Conservation (phyloP, 1,284 basidiomycete genomes). For the Fistulina hepatica region DNA sequence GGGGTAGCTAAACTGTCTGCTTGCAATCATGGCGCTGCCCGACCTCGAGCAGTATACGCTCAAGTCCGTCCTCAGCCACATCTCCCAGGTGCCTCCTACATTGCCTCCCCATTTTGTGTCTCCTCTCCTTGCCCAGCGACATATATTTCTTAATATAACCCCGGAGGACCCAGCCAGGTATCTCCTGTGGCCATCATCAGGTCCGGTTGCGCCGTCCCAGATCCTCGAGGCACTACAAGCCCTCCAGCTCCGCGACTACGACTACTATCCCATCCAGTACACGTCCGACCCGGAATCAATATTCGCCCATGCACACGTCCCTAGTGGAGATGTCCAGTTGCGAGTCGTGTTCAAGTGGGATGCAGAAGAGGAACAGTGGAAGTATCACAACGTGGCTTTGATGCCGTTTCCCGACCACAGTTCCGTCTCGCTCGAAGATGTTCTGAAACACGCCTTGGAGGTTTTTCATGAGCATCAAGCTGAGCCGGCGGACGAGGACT, state of each 20-base stretch:
- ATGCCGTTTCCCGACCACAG: slow-evolving; percentile 63
- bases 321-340: slow-evolving; percentile 27
- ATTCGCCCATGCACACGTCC: slow-evolving; percentile 52
- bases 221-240: slow-evolving; percentile 37
- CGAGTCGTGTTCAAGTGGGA: slow-evolving; percentile 64
- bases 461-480: slow-evolving; percentile 22
- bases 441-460: slow-evolving; percentile 15
- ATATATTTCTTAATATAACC: slow-evolving; percentile 49
- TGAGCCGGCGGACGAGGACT: slow-evolving; percentile 15
- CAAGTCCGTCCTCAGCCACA: slow-evolving; percentile 44
- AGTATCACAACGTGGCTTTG: slow-evolving; percentile 53
- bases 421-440: slow-evolving; percentile 31
- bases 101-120: slow-evolving; percentile 56
- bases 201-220: slow-evolving; percentile 25
- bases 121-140: slow-evolving; percentile 46
- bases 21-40: neutral
- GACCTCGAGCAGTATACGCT: slow-evolving; percentile 28
- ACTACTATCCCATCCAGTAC: slow-evolving; percentile 37
- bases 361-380: slow-evolving; percentile 42
- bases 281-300: slow-evolving; percentile 46
- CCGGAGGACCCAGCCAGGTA: slow-evolving; percentile 42
- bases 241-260: slow-evolving; percentile 21
- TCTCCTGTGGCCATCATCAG: slow-evolving; percentile 62
- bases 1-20: too few species aligned
- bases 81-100: slow-evolving; percentile 39